Base-by-base conservation (phyloP, 1,284 basidiomycete genomes). In the Fistulinella staudtii region DNA sequence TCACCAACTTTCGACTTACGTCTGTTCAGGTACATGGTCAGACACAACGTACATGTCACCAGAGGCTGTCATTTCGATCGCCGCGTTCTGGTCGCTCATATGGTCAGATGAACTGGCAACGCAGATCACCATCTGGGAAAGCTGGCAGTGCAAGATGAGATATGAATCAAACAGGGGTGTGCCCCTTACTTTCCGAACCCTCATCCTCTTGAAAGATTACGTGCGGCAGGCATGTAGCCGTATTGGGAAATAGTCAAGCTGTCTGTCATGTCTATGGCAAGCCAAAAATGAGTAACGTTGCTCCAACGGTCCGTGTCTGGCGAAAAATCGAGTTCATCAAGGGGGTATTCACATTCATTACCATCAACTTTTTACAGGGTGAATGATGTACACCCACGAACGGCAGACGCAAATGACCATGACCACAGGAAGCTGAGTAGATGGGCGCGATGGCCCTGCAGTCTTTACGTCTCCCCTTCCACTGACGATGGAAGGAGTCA, bases 321-420 rank as follows among this genome's bases (percentile, higher is more conserved):
- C 23, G 24, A 8, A 20, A 11, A 13, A 42, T n/a, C 13, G 5
- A n/a, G 24, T 17, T 36, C 27, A 35, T 28, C 41, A 37, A 38
- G 29, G 24, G 48, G 39, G 45, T 43, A 45, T 42, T 45, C 36
- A 41, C 39, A 33, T 36, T 41, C 22, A 46, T 30, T 10, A 40
- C 25, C 17, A 36, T 37, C 17, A 39, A 31, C 17, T 36, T 42
- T 40, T 44, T 54, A 23, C 29, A 37, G 15, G 3, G 21, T 43
- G 36, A 27, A 29, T 15, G 27, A 33, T 37, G 45, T 28, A 35
- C 39, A 45, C 36, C 52, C 36, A 39, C 33, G 33, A 29, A 25
- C 18, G 27, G 39, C 18, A 42, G 46, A 37, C 34, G 37, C 43
- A 36, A 33, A 41, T 38, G 45, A 38, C 47, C 47, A 39, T 36